Evolutionary conservation across 129 eudicot genomes (phyloP).

Genomic region (Pseudognaphalium luteoalbum): DNA sequence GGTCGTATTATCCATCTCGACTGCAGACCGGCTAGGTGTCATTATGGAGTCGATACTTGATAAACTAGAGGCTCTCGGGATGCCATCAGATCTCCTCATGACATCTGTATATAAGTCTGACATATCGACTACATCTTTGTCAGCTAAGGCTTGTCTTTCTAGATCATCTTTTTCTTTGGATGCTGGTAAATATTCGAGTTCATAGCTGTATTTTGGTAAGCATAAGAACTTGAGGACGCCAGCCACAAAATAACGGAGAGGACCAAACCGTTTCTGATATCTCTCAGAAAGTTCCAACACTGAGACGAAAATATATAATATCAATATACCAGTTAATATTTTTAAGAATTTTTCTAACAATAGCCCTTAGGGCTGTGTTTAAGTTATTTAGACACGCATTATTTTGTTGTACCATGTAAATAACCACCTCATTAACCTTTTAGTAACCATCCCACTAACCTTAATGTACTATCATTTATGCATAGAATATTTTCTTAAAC

Average conservation of each 20-base stretch:
- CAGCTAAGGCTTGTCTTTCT: conserved; percentile 48
- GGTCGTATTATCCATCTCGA: conserved; percentile 72
- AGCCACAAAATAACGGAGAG: conserved; percentile 93
- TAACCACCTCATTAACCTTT: too few relatives aligned
- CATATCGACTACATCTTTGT: conserved; percentile 65
- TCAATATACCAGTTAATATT: not conserved
- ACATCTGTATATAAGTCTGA: conserved; percentile 88
- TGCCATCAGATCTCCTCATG: conserved; percentile 85
- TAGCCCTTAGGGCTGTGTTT: too few relatives aligned
- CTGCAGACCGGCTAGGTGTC: conserved; percentile 79
- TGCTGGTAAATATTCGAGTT: conserved; percentile 85
- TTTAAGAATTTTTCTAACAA: too few relatives aligned
- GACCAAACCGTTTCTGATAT: conserved; percentile 94
- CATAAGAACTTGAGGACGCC: conserved; percentile 87
- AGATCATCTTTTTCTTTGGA: conserved; percentile 47
- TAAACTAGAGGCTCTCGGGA: conserved; percentile 92
- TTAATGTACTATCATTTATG: too few relatives aligned
- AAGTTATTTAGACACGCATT: too few relatives aligned
- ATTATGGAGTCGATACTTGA: conserved; percentile 96
- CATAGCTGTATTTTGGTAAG: conserved; percentile 87
- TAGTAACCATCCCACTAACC: too few relatives aligned
- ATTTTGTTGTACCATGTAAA: too few relatives aligned
- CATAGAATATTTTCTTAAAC: too few relatives aligned
- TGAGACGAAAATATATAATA: conserved; percentile 34
- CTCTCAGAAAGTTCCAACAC: conserved; percentile 93